phyloP scores from a whole-genome alignment of 768 basidiomycete genomes.

The Tylopilus felleus region DNA sequence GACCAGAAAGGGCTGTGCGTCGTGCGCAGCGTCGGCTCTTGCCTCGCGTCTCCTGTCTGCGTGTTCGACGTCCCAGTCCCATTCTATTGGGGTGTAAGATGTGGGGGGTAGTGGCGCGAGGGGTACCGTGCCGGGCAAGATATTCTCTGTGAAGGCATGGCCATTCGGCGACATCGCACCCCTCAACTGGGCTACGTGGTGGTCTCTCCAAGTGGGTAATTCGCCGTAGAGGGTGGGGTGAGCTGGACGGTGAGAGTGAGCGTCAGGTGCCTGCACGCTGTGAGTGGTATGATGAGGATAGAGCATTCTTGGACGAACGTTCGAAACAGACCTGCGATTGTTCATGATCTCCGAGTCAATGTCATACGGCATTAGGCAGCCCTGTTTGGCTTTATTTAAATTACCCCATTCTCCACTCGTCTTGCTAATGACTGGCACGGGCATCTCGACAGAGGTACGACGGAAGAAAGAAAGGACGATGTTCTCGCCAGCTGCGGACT shows the following conservation, averaged over 20 bases:
- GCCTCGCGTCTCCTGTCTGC: constrained; percentile 65
- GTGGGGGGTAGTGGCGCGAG: constrained; percentile 11
- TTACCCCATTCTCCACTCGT: constrained; percentile 8
- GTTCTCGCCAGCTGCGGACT: neutral
- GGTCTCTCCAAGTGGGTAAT: constrained; percentile 2
- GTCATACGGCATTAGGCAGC: constrained; percentile 15
- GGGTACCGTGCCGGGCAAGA: constrained; percentile 23
- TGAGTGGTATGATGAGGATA: neutral
- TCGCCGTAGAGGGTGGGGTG: neutral
- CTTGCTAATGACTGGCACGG: constrained; percentile 10
- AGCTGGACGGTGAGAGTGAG: neutral
- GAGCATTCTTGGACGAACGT: neutral
- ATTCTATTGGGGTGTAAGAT: constrained; percentile 38
- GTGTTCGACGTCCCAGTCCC: constrained; percentile 73
- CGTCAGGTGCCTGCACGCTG: neutral
- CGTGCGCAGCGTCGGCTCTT: constrained; percentile 61
- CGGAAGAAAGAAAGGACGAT: neutral
- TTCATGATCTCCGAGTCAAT: constrained; percentile 7
- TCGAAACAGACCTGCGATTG: constrained; percentile 20
- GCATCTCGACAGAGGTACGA: constrained; percentile 14
- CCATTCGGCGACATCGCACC: constrained; percentile 10
- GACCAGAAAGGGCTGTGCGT: constrained; percentile 65
- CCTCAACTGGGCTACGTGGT: constrained; percentile 3
- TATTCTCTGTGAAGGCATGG: neutral
- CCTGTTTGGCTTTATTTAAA: constrained; percentile 31